phyloP scores from a whole-genome alignment of 2,329 filamentous ascomycete genomes.

The Exophiala spinifera region DNA sequence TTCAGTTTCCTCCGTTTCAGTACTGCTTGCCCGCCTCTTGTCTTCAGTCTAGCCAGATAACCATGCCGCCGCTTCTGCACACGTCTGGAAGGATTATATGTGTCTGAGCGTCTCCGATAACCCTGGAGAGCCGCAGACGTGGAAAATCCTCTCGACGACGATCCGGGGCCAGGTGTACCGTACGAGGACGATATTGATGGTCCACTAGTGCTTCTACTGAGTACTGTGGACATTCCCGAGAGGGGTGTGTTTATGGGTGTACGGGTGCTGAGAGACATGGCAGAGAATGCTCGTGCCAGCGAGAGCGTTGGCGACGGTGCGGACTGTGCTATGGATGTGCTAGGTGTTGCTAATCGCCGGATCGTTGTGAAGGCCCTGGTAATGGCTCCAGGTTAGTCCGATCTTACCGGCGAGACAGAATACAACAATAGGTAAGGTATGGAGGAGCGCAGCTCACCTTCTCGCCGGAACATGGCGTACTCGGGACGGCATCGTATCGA shows the following conservation, averaged over 20 bases:
- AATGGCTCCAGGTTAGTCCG: neutral
- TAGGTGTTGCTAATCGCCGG: constrained; percentile 12
- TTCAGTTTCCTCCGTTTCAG: constrained; percentile 54
- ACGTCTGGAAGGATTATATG: constrained; percentile 58
- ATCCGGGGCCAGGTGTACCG: neutral
- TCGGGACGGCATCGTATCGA: constrained; percentile 30
- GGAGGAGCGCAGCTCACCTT: constrained; percentile 14
- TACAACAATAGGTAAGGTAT: neutral
- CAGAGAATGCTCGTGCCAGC: constrained; percentile 18
- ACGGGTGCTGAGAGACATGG: constrained; percentile 13
- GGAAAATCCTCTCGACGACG: constrained; percentile 39
- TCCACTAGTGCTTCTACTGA: constrained; percentile 3
- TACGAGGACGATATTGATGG: constrained; percentile 2
- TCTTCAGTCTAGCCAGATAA: constrained; percentile 54
- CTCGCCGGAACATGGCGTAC: constrained; percentile 21
- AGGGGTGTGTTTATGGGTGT: constrained; percentile 1
- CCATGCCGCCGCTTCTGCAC: constrained; percentile 62
- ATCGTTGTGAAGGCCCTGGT: constrained; percentile 26
- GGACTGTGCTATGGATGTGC: neutral
- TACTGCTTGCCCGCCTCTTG: constrained; percentile 52
- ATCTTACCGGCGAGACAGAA: neutral
- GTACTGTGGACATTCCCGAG: neutral
- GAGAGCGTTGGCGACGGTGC: constrained; percentile 10
- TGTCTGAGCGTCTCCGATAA: constrained; percentile 47
- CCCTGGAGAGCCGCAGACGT: constrained; percentile 42